phyloP scores from a whole-genome alignment of 2,329 filamentous ascomycete species.

The Penicillium sclerotiorum region DNA sequence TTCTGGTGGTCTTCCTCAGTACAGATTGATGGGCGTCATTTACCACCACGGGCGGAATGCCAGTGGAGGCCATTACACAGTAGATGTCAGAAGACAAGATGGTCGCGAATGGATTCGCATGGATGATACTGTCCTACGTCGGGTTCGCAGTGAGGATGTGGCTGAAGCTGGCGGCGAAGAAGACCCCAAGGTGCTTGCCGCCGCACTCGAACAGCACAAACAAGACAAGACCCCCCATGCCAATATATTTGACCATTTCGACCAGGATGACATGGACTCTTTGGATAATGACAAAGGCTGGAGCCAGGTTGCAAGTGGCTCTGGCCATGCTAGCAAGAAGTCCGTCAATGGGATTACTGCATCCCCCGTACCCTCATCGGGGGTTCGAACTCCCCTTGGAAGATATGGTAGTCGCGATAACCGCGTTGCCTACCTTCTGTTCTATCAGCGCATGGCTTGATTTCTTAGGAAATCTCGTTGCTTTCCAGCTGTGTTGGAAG shows the following conservation, averaged over 20 bases:
- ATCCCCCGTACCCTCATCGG: constrained; percentile 57
- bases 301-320: constrained; percentile 73
- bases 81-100: constrained; percentile 93
- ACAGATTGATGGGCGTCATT: constrained; percentile 84
- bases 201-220: constrained; percentile 68
- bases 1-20: constrained; percentile 74
- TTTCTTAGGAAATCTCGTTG: no score
- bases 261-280: constrained; percentile 68
- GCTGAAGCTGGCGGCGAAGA: constrained; percentile 83
- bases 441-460: constrained; percentile 76
- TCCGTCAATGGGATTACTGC: constrained; percentile 70
- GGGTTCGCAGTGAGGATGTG: constrained; percentile 84
- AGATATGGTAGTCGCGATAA: constrained; percentile 76
- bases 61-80: constrained; percentile 94
- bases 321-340: constrained; percentile 62
- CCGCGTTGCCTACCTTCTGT: constrained; percentile 95
- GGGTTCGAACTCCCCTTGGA: constrained; percentile 58
- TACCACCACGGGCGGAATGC: constrained; percentile 98
- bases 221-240: constrained; percentile 51
- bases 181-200: constrained; percentile 68
- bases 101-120: constrained; percentile 94
- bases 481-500: no score
- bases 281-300: constrained; percentile 66
- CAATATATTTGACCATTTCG: constrained; percentile 74
- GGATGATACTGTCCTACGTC: constrained; percentile 87